Conservation (phyloP, 2,329 filamentous ascomycete genomes). For the Alternaria metachromatica region DNA sequence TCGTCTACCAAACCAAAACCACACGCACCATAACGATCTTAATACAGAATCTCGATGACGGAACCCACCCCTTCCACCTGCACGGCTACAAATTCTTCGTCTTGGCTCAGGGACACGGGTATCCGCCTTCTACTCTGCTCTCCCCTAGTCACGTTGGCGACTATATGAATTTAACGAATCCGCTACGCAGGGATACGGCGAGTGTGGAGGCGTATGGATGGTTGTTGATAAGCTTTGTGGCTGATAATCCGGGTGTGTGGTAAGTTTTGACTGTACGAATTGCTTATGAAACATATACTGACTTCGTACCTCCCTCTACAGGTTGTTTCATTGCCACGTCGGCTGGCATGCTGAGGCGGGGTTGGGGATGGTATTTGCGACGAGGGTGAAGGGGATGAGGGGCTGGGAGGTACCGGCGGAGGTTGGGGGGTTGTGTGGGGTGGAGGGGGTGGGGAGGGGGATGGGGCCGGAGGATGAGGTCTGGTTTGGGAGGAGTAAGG, state of each 20-base stretch:
- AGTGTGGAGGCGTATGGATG: constrained; percentile 70
- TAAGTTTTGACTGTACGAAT: too few relatives aligned
- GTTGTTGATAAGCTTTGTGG: constrained; percentile 65
- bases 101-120: constrained; percentile 5
- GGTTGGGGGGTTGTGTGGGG: constrained; percentile 55
- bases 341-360: constrained; percentile 59
- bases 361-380: constrained; percentile 64
- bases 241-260: constrained; percentile 69
- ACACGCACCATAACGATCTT: constrained; percentile 44
- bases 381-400: constrained; percentile 56
- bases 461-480: constrained; percentile 58
- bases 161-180: constrained; percentile 38
- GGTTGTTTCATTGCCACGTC: constrained; percentile 77
- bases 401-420: constrained; percentile 53
- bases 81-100: constrained; percentile 50
- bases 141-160: constrained; percentile 52
- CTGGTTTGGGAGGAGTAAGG: constrained; percentile 48
- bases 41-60: constrained; percentile 44
- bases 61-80: constrained; percentile 44
- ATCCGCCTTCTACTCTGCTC: constrained; percentile 62
- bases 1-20: constrained; percentile 39
- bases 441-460: constrained; percentile 52
- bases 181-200: constrained; percentile 72
- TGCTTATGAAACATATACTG: too few relatives aligned
- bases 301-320: too few relatives aligned